Percentiles rank a stretch among this genome's conserved stretches.
These are phyloP conservation scores for Aspergillus asperescens DNA, from an alignment of 495 filamentous ascomycete genomes.

Conservation along the genomic window DNA sequence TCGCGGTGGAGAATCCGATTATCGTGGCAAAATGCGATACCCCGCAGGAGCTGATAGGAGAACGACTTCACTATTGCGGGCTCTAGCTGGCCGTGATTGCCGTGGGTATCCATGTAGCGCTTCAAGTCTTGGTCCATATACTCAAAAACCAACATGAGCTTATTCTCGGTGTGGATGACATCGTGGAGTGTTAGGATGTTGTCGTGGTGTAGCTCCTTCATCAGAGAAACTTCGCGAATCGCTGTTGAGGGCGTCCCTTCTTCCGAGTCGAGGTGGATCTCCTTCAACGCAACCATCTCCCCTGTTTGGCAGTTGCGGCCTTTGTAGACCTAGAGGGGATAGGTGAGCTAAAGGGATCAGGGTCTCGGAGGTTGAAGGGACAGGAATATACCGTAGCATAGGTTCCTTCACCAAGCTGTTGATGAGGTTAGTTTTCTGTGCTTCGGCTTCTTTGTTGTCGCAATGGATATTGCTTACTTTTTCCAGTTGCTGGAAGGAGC, in stretches of 20 bases:
- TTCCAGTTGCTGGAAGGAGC: constrained; percentile 97
- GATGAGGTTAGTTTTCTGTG: not conserved
- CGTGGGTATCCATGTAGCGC: constrained; percentile 91
- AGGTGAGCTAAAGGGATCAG: constrained; percentile 8
- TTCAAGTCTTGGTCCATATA: constrained; percentile 97
- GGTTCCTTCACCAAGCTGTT: constrained; percentile 86
- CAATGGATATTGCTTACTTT: constrained; percentile 48
- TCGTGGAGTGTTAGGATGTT: constrained; percentile 96
- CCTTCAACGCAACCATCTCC: constrained; percentile 93
- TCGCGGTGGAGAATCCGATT: constrained; percentile 92
- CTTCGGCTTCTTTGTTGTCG: not conserved
- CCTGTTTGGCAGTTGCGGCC: constrained; percentile 92
- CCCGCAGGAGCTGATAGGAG: constrained; percentile 88
- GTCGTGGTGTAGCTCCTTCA: constrained; percentile 98
- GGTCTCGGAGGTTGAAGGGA: not conserved
- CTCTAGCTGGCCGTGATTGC: constrained; percentile 75
- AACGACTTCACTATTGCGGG: constrained; percentile 86
- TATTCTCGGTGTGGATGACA: constrained; percentile 98
- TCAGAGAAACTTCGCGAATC: constrained; percentile 94
- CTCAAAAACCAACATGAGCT: constrained; percentile 97
- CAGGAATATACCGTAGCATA: constrained; percentile 80
- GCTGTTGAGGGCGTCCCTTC: constrained; percentile 95
- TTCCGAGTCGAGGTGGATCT: constrained; percentile 97
- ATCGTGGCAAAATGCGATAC: constrained; percentile 92
- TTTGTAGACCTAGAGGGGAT: constrained; percentile 76